Percentiles rank a stretch among this genome's conserved stretches.
Conservation (phyloP, 805 yeast species). For the Metschnikowia noctiluminum region DNA sequence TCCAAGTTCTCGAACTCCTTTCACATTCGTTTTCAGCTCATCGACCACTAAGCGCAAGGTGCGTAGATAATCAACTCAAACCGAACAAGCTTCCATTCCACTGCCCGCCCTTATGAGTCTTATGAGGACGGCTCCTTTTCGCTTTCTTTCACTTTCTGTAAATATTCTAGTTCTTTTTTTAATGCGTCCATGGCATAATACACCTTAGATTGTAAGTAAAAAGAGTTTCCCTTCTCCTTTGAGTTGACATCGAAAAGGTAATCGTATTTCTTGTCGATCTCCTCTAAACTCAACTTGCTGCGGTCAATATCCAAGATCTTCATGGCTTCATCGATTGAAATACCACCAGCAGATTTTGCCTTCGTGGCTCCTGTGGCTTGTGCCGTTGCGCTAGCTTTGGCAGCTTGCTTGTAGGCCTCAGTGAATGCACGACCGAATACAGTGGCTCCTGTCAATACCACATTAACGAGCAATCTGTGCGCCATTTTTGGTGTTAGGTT, state of each 20-base stretch:
- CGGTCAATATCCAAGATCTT: conserved; percentile 82
- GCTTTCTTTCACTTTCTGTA: conserved; percentile 41
- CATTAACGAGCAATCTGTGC: conserved; percentile 85
- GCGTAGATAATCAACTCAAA: too few relatives aligned
- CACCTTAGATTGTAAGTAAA: conserved; percentile 89
- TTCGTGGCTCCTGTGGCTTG: conserved; percentile 30
- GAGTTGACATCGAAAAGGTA: conserved; percentile 85
- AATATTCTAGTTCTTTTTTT: conserved; percentile 67
- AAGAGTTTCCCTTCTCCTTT: conserved; percentile 94
- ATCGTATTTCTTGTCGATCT: conserved; percentile 66
- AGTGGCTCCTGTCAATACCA: conserved; percentile 88
- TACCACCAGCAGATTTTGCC: conserved; percentile 66
- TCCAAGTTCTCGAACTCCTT: too few relatives aligned
- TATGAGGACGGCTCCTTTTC: conserved; percentile 18
- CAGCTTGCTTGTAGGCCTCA: conserved; percentile 97
- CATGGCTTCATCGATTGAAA: conserved; percentile 84
- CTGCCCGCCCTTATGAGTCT: too few relatives aligned
- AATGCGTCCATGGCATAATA: conserved; percentile 92
- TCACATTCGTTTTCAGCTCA: too few relatives aligned
- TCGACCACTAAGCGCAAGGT: too few relatives aligned
- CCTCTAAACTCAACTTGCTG: conserved; percentile 50
- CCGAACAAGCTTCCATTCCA: too few relatives aligned
- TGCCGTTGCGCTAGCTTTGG: conserved; percentile 80
- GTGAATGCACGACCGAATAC: conserved; percentile 94
- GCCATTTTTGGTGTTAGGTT: conserved; percentile 50